phyloP scores from a whole-genome alignment of 805 yeast genomes.

The Wickerhamiella sorbophila region DNA sequence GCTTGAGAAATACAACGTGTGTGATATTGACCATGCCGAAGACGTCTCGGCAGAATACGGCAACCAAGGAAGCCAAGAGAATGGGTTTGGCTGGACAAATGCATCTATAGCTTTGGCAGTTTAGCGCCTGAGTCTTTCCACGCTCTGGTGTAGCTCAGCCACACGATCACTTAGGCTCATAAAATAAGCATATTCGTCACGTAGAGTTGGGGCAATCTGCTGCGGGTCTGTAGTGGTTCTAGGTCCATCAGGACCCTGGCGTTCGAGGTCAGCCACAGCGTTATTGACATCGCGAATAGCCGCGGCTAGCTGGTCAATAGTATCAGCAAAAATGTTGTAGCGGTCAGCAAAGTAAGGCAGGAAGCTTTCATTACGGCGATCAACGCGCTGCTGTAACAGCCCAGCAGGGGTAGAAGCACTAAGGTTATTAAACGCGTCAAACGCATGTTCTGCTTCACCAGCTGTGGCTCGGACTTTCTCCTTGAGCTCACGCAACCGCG shows the following conservation, averaged over 20 bases:
- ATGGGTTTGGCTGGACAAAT: slow-evolving; percentile 98
- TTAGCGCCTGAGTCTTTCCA: slow-evolving; percentile 6
- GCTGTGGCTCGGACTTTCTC: slow-evolving; percentile 14
- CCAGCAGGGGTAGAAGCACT: slow-evolving; percentile 19
- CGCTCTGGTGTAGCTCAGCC: slow-evolving; percentile 52
- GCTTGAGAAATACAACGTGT: slow-evolving; percentile 89
- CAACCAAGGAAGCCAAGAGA: slow-evolving; percentile 91
- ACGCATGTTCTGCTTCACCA: slow-evolving; percentile 23
- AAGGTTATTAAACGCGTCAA: slow-evolving; percentile 18
- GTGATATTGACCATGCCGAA: slow-evolving; percentile 71
- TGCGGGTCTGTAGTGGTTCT: slow-evolving; percentile 13
- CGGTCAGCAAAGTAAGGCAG: slow-evolving; percentile 20
- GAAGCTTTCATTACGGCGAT: slow-evolving; percentile 28
- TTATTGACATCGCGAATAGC: slow-evolving; percentile 24
- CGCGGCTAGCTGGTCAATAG: slow-evolving; percentile 20
- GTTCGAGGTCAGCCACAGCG: slow-evolving; percentile 23
- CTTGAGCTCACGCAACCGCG: slow-evolving; percentile 20
- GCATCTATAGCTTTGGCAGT: slow-evolving; percentile 69
- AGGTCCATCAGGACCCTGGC: slow-evolving; percentile 11
- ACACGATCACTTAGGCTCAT: slow-evolving; percentile 60
- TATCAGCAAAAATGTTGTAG: slow-evolving; percentile 23
- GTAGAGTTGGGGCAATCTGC: slow-evolving; percentile 25
- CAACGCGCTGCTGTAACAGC: slow-evolving; percentile 14
- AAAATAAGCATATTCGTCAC: slow-evolving; percentile 50
- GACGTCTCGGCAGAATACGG: slow-evolving; percentile 93